Evolutionary conservation across 2,329 filamentous ascomycete genomes (phyloP), one percentile per base, ranked within the genome.

Genomic region (Aspergillus floridensis): DNA sequence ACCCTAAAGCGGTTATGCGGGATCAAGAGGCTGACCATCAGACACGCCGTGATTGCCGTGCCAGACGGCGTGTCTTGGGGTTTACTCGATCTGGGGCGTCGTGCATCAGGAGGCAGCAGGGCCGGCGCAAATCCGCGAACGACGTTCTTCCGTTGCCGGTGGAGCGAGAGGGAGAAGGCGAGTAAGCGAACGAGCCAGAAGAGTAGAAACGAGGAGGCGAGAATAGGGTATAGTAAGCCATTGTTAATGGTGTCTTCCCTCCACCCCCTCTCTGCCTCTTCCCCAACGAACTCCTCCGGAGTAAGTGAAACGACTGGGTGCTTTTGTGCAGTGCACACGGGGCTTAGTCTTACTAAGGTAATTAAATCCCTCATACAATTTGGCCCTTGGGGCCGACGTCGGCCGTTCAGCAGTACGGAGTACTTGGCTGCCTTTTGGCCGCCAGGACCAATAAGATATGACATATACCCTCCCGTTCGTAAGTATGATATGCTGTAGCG

Each of bases 281-380:
- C 38, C 38, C 1, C 12, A 35, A 44, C 38, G 16, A 44, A 44
- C 38, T 19, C 38, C 38, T 44, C 5, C 38, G 38, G 38, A 44
- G 14, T 44, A 19, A 19, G 19, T 19, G 38, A 19, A 8, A 44
- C 16, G 38, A 44, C 38, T n/a, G 38, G 16, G 38, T 44, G 38
- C 38, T 8, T 44, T 44, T 19, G 38, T 44, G 47, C 24, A 47
- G 56, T 61, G 56, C 56, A 48, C 48, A 57, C 59, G 59, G 59
- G 49, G 59, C 52, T 47, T 11, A 26, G 29, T 19, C 22, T 29
- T 19, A 35, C 41, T 21, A 50, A 26, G 49, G 53, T 32, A 59
- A 63, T 58, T 59, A 65, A 67, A 66, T 66, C 59, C 65, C 65
- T 66, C 65, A 66, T 67, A 66, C 58, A 64, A 63, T 62, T 4